Evolutionary conservation across 2,329 filamentous ascomycete species (phyloP), one percentile per base, ranked within the genome.

Genomic region (Coniella lustricola): DNA sequence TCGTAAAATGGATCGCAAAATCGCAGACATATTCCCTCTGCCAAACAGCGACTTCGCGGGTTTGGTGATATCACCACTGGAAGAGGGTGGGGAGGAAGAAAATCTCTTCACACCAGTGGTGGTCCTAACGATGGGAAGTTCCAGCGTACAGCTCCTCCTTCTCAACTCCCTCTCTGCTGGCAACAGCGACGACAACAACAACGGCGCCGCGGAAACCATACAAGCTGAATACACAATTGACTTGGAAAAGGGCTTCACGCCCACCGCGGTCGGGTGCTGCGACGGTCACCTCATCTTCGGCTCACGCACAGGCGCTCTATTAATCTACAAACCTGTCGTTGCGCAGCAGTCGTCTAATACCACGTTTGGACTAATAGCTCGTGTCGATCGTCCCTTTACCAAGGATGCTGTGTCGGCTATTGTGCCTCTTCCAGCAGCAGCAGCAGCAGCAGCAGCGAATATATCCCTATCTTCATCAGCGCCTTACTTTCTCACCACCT

Each of bases 331-430:
- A 38, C 53, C 25, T 35, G 38, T 16, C 41, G 22, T 33, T 49
- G 48, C 1, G 25, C 25, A 29, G 56, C 61, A 4, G 56, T 54
- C 1, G 56, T 54, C 1, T 58, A 14, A 18, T n/a, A 7, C 2
- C 14, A 17, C 56, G 7, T 64, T 66, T 38, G 59, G 59, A 1
- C 56, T 59, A 2, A 49, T 64, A 4, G 54, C 64, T 13, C 64
- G 64, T 12, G 55, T 68, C 3, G 66, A 72, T 32, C 65, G 69
- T 16, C 44, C 48, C 17, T 69, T 64, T n/a, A 67, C 63, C 37
- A 66, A 67, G 31, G 76, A 94, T 58, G 77, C 85, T 7, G 79
- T 95, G 37, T 91, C 86, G 3, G 74, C 75, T 33, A 77, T 95
- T 29, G 57, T 73, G 0, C 65, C 72, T 9, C 67, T 80, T 1